Evolutionary conservation across 2,329 filamentous ascomycete species (phyloP).

Genomic region (Xylaria arbuscula): DNA sequence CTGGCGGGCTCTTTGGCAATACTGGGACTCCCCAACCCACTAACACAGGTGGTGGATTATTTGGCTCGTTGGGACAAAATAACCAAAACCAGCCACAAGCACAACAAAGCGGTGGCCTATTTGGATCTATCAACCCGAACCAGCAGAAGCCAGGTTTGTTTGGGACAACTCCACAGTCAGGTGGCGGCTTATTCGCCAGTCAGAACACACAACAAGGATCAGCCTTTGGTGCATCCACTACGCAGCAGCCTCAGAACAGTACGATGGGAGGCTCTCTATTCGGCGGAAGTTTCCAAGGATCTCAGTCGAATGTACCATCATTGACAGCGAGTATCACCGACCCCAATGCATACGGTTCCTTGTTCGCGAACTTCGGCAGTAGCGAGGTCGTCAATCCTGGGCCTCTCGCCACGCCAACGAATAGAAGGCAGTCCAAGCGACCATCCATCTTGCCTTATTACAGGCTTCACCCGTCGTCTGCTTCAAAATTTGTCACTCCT

Average conservation of each 20-base stretch:
- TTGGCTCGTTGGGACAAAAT: conserved; percentile 56
- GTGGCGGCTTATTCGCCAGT: conserved; percentile 66
- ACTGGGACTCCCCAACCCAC: conserved; percentile 52
- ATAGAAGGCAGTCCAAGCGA: conserved; percentile 79
- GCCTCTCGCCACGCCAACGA: conserved; percentile 89
- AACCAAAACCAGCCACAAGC: conserved; percentile 55
- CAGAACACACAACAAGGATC: conserved; percentile 58
- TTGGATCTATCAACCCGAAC: conserved; percentile 62
- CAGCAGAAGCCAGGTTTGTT: conserved; percentile 69
- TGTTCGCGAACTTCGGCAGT: conserved; percentile 79
- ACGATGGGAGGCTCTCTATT: conserved; percentile 68
- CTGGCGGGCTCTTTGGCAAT: conserved; percentile 58
- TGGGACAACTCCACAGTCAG: conserved; percentile 56
- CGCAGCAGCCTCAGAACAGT: conserved; percentile 62
- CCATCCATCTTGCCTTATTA: conserved; percentile 85
- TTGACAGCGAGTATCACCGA: conserved; percentile 85
- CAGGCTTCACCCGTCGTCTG: conserved; percentile 84
- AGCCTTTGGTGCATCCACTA: conserved; percentile 60
- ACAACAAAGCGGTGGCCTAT: conserved; percentile 58
- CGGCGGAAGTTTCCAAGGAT: conserved; percentile 64
- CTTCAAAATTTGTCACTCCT: conserved; percentile 83
- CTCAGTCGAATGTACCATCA: conserved; percentile 66
- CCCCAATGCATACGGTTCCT: conserved; percentile 88
- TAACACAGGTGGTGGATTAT: conserved; percentile 60
- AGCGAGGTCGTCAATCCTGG: conserved; percentile 78